phyloP scores from a whole-genome alignment of 257 asterid genomes.

The Craterostigma plantagineum region DNA sequence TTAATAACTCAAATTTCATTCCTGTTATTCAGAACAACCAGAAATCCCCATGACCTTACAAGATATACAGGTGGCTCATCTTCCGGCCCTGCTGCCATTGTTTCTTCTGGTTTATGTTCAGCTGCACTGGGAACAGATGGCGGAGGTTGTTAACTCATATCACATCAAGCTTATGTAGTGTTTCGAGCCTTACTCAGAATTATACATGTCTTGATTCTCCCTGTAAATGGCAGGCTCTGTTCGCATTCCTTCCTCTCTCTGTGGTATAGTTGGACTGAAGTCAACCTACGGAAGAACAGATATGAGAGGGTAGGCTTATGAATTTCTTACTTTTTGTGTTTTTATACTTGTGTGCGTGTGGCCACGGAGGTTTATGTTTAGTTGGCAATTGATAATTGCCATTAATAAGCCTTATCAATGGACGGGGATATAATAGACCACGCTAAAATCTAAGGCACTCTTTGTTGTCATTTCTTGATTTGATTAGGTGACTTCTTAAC shows the following conservation, averaged over 20 bases:
- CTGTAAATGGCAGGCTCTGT: conserved; percentile 79
- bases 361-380: too few relatives aligned
- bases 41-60: conserved; percentile 94
- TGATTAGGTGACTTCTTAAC: too few relatives aligned
- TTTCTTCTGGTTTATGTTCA: conserved; percentile 86
- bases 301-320: conserved; percentile 55
- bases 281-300: conserved; percentile 76
- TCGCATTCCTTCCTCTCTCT: conserved; percentile 90
- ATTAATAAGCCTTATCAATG: too few relatives aligned
- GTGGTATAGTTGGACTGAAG: conserved; percentile 95
- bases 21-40: conserved; percentile 54
- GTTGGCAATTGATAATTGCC: too few relatives aligned
- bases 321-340: conserved; percentile 3
- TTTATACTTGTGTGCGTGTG: too few relatives aligned
- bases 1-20: neutral
- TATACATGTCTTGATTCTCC: conserved; percentile 10
- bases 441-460: too few relatives aligned
- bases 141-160: conserved; percentile 51
- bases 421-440: too few relatives aligned
- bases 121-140: conserved; percentile 99
- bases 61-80: conserved; percentile 98
- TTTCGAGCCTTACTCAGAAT: too few relatives aligned
- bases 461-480: too few relatives aligned
- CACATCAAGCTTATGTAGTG: too few relatives aligned
- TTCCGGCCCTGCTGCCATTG: conserved; percentile 97